These are phyloP conservation scores for Auriscalpium vulgare DNA, from an alignment of 768 basidiomycete species.

Conservation along the genomic window DNA sequence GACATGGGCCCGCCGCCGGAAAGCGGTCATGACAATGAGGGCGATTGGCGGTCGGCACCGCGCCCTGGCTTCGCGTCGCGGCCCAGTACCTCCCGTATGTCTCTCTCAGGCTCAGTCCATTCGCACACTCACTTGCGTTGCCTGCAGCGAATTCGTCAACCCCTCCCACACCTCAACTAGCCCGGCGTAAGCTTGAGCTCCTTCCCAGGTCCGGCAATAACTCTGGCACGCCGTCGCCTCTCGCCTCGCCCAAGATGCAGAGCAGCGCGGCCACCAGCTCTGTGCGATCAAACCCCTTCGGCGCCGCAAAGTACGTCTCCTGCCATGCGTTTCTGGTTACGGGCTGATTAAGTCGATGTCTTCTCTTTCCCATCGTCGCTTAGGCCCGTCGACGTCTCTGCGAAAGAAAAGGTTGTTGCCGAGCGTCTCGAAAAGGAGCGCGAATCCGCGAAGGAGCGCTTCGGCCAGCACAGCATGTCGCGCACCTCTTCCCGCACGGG, in stretches of 20 bases:
- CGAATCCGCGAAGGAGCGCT: conserved; percentile 31
- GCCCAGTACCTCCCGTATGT: conserved; percentile 58
- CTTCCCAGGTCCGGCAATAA: conserved; percentile 66
- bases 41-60: conserved; percentile 61
- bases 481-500: conserved; percentile 32
- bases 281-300: conserved; percentile 72
- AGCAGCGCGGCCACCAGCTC: conserved; percentile 31
- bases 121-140: too few relatives aligned
- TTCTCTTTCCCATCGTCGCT: background rate
- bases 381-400: conserved; percentile 80
- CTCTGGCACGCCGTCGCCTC: conserved; percentile 64
- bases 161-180: conserved; percentile 74
- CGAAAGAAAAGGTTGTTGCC: conserved; percentile 66
- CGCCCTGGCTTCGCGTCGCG: conserved; percentile 30
- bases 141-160: conserved; percentile 57
- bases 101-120: too few relatives aligned
- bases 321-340: background rate
- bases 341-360: background rate
- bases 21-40: conserved; percentile 39
- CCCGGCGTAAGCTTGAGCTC: conserved; percentile 77
- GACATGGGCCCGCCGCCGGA: conserved; percentile 51
- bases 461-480: conserved; percentile 32
- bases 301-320: conserved; percentile 61
- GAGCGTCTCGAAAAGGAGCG: conserved; percentile 65
- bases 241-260: conserved; percentile 71